phyloP scores from a whole-genome alignment of 768 basidiomycete genomes.

The Suillus discolor region DNA sequence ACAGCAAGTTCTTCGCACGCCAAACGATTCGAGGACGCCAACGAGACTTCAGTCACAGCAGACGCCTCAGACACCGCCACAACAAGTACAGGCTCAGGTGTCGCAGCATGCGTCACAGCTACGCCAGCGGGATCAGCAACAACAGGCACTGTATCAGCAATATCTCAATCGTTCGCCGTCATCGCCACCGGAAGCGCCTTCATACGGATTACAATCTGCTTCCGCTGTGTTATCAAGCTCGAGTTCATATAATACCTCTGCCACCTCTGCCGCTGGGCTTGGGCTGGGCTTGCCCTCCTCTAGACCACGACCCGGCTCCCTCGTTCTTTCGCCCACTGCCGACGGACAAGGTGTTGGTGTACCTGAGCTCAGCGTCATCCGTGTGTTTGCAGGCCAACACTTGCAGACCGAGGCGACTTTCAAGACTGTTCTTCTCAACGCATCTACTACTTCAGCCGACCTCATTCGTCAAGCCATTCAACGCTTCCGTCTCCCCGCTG shows the following conservation, averaged over 20 bases:
- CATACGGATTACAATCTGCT: slow-evolving; percentile 77
- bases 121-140: slow-evolving; percentile 86
- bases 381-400: slow-evolving; percentile 91
- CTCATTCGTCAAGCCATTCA: slow-evolving; percentile 92
- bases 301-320: slow-evolving; percentile 75
- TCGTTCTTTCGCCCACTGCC: slow-evolving; percentile 64
- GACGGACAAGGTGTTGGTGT: slow-evolving; percentile 65
- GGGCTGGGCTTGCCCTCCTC: slow-evolving; percentile 50
- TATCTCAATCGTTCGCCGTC: slow-evolving; percentile 88
- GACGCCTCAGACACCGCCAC: slow-evolving; percentile 32
- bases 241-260: slow-evolving; percentile 42
- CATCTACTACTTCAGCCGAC: slow-evolving; percentile 80
- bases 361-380: slow-evolving; percentile 90
- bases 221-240: slow-evolving; percentile 58
- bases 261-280: slow-evolving; percentile 43
- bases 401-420: slow-evolving; percentile 95
- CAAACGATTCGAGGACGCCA: slow-evolving; percentile 22
- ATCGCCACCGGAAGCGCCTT: slow-evolving; percentile 72
- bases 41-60: slow-evolving; percentile 24
- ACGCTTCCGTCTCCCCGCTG: slow-evolving; percentile 80
- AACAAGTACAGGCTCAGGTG: slow-evolving; percentile 43
- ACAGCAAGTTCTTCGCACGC: slow-evolving; percentile 38
- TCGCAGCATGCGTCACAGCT: slow-evolving; percentile 67
- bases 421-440: slow-evolving; percentile 94
- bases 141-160: slow-evolving; percentile 84